Evolutionary conservation across 139 green algal genomes (phyloP).

Genomic region (Dunaliella primolecta): DNA sequence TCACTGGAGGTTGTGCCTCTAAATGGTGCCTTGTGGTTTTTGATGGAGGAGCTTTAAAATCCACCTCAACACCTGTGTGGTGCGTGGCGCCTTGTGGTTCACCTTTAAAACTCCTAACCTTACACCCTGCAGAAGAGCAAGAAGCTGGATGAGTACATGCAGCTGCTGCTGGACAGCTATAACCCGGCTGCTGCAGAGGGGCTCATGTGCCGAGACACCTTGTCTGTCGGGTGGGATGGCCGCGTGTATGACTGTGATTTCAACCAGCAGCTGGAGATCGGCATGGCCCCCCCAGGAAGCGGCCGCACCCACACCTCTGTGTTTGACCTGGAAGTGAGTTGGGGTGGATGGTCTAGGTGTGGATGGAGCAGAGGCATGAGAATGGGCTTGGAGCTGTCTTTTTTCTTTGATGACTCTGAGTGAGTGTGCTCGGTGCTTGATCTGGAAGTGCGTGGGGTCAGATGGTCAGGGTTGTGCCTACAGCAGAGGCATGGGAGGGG

Average conservation of each 20-base stretch:
- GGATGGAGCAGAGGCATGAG: conserved; percentile 12
- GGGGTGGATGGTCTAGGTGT: neutral
- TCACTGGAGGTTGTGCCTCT: no score
- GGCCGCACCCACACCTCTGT: neutral
- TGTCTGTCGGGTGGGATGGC: conserved; percentile 90
- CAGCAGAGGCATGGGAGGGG: no score
- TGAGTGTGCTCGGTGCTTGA: no score
- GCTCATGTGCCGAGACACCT: conserved; percentile 78
- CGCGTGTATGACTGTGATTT: conserved; percentile 96
- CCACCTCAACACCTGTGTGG: no score
- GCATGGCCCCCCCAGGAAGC: conserved; percentile 10
- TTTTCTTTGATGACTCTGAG: no score
- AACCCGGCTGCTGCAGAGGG: conserved; percentile 71
- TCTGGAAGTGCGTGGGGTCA: no score
- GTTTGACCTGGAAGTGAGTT: neutral
- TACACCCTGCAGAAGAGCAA: conserved; percentile 9
- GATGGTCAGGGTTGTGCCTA: no score
- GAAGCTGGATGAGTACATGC: conserved; percentile 82
- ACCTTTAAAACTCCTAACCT: no score
- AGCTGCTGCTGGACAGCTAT: conserved; percentile 81
- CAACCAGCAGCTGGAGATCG: conserved; percentile 95
- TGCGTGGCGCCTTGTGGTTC: no score
- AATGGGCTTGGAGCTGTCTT: no score
- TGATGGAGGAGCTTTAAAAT: no score
- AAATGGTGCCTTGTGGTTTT: no score